phyloP scores from a whole-genome alignment of 768 basidiomycete species.

The Termitomyces sp. region DNA sequence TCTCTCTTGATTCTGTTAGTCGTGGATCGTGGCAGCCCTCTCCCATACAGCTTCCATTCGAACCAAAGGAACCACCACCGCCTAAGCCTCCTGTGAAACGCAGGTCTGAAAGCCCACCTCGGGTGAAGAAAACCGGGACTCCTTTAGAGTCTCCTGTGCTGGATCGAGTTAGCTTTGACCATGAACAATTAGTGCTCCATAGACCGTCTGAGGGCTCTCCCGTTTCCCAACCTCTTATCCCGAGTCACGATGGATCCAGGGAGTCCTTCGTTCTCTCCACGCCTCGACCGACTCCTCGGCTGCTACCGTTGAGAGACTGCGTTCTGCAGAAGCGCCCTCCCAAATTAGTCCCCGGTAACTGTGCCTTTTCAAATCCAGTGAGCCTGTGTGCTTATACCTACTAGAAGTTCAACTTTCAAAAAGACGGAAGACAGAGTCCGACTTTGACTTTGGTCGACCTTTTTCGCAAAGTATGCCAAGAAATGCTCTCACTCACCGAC shows the following conservation, averaged over 20 bases:
- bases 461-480: not conserved
- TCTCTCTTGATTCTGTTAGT: not conserved
- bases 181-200: not conserved
- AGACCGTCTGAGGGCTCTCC: not conserved
- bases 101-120: not conserved
- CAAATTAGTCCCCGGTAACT: not conserved
- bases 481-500: not conserved
- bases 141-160: not conserved
- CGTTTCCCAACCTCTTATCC: too few relatives aligned
- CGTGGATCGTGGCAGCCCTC: not conserved
- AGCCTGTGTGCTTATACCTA: not conserved
- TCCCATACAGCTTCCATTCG: not conserved
- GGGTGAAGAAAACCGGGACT: not conserved
- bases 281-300: not conserved
- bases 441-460: not conserved
- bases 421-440: conserved; percentile 8
- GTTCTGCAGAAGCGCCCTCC: not conserved
- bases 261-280: not conserved
- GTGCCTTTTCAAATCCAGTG: not conserved
- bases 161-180: not conserved
- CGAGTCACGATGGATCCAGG: not conserved
- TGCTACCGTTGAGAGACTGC: not conserved
- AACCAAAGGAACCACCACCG: not conserved
- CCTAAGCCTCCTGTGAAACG: conserved; percentile 4
- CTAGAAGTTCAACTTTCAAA: conserved; percentile 1